Base-by-base conservation (phyloP, 73 alveolate genomes). In the Paramecium primaurelia region DNA sequence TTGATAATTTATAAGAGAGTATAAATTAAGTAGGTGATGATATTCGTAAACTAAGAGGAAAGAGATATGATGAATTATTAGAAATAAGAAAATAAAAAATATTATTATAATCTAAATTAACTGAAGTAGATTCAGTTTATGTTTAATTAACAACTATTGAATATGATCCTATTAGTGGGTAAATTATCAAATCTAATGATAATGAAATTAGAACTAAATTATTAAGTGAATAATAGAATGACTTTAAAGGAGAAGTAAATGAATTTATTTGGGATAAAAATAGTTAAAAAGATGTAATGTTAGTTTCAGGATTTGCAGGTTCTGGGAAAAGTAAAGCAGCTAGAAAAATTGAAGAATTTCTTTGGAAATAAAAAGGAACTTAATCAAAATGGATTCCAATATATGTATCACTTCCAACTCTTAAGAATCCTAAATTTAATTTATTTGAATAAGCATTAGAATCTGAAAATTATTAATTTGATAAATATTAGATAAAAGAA, bases 321-420 rank as follows among this genome's bases (percentile, higher is more conserved):
- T 73, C 87, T 30, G 87, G 87, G 3, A 73, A 73, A 16, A 73
- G 87, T 73, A 22, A 30, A 14, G 59, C 87, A 16, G 87, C 87
- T 2, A 73, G 64, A 73, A 73, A 36, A 44, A 73, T 73, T 8
- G 87, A 73, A 73, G 51, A 73, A 32, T 32, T 36, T 36, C 11
- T 73, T 16, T 73, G 87, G 87, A 73, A 73, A 32, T 73, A 73
- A 73, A 20, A 73, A 30, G 54, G 47, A 34, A n/a, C 8, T 73
- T 11, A 5, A 8, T 36, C 59, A 20, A 36, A 36, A 20, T 36
- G 38, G 32, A 73, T 18, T 32, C 87, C 87, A 11, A 32, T 73
- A 6, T 73, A 9, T 36, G 47, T 73, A 73, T 73, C 54, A 73
- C 30, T 73, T 1, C 87, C 87, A 9, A 38, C 59, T n/a, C n/a